A percentile compares a stretch with the other conserved stretches of the same genome.
Conservation (phyloP, 495 filamentous ascomycete species). For the Filosporella fistucella region DNA sequence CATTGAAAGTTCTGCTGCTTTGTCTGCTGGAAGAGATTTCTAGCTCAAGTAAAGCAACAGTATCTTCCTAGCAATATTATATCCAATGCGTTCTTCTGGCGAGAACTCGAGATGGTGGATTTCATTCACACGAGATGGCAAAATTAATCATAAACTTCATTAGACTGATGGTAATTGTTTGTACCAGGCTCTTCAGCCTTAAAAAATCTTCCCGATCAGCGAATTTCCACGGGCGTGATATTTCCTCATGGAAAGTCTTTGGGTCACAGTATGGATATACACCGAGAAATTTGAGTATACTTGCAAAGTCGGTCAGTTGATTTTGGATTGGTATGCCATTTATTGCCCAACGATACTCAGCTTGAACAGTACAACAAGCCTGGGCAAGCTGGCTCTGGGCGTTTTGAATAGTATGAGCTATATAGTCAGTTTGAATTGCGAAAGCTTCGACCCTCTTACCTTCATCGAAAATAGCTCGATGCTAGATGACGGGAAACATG, state of each 20-base stretch:
- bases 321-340: slow-evolving; percentile 92
- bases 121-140: slow-evolving; percentile 8
- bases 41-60: slow-evolving; percentile 4
- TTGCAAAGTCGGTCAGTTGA: slow-evolving; percentile 78
- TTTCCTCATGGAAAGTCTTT: slow-evolving; percentile 63
- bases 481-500: slow-evolving; percentile 48
- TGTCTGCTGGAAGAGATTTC: slow-evolving; percentile 11
- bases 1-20: slow-evolving; percentile 14
- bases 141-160: slow-evolving; percentile 7
- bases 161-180: slow-evolving; percentile 10
- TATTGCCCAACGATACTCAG: slow-evolving; percentile 84
- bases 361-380: slow-evolving; percentile 68
- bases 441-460: slow-evolving; percentile 2
- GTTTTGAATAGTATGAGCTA: slow-evolving; percentile 78
- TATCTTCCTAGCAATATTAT: slow-evolving; percentile 5
- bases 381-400: slow-evolving; percentile 54
- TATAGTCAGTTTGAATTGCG: slow-evolving; percentile 88
- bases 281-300: slow-evolving; percentile 81
- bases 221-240: slow-evolving; percentile 70
- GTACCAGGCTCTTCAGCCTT: slow-evolving; percentile 7
- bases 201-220: slow-evolving; percentile 7
- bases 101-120: slow-evolving; percentile 11
- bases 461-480: slow-evolving; percentile 11
- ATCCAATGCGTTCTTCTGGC: slow-evolving; percentile 7
- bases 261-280: slow-evolving; percentile 78